Evolutionary conservation across 148 eudicot genomes (phyloP), one percentile per base, ranked within the genome.

Genomic region (Vaccinium corymbosum): DNA sequence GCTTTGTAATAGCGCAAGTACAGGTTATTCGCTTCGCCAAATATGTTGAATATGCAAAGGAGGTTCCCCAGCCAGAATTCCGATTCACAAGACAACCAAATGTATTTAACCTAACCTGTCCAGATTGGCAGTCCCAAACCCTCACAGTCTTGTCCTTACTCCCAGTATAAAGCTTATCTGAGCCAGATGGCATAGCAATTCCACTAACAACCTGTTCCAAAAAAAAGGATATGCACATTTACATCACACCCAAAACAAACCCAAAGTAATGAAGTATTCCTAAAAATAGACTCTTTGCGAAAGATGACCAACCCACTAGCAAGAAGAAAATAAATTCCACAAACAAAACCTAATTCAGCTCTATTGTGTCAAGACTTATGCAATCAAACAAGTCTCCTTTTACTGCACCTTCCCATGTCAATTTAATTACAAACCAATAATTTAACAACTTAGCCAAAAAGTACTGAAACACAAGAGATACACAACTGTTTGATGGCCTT

Each of bases 61-160:
- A 74, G 15, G 62, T 19, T 29, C 19, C 52, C 68, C 15, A 56
- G 57, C 25, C 83, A 55, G 51, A 73, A 73, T 7, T 13, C 25
- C 17, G 3, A 62, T 62, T 62, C 10, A 62, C 70, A 62, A 62
- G 50, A 50, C n/a, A 6, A 51, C 17, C 17, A 61, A 2, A 20
- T 1, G 35, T 48, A 17, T 70, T 52, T 19, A n/a, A 53, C 9
- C 56, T 12, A 61, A 97, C 99, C 98, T 95, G 98, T 20, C 98
- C 98, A 72, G 98, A 92, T 85, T 91, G 96, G 89, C 99, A 95
- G 81, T 97, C 99, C 98, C 99, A 97, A 66, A 97, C 87, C 86
- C 94, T 91, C 79, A 93, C 94, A 80, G 92, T 90, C 87, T 91
- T 92, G 48, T 97, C 99, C 91, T 93, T 93, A 81, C 98, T 91